phyloP scores from a whole-genome alignment of 208 protist genomes.

The Acanthamoeba pearcei region DNA sequence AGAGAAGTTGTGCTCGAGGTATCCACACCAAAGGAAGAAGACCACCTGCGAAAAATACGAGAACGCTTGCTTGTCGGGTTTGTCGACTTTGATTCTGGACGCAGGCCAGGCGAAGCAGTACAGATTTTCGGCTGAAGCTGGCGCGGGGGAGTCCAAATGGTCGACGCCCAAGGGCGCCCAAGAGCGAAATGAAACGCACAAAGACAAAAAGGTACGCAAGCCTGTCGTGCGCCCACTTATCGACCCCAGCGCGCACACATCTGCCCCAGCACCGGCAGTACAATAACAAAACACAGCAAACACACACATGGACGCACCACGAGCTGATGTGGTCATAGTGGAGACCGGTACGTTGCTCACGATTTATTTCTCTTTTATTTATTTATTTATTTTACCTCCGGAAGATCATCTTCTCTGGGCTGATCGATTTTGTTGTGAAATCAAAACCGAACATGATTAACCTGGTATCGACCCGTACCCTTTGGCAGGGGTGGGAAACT shows the following conservation, averaged over 20 bases:
- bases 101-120: no score
- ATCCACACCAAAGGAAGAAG: no score
- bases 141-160: not conserved
- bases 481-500: not conserved
- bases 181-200: not conserved
- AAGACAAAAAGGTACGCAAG: not conserved
- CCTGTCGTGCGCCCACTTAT: not conserved
- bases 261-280: no score
- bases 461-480: not conserved
- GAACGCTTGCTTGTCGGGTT: not conserved
- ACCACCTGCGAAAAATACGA: not conserved
- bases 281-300: no score
- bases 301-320: conserved; percentile 29
- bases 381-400: conserved; percentile 18
- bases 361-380: not conserved
- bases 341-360: conserved; percentile 9
- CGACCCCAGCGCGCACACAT: not conserved
- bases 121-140: not conserved
- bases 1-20: no score
- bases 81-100: not conserved
- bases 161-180: not conserved
- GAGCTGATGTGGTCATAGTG: conserved; percentile 53
- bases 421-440: not conserved
- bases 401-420: not conserved
- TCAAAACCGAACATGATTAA: not conserved